A percentile compares a stretch with the other conserved stretches of the same genome.
Conservation (phyloP, 805 yeast species). For the Lipomyces starkeyi region DNA sequence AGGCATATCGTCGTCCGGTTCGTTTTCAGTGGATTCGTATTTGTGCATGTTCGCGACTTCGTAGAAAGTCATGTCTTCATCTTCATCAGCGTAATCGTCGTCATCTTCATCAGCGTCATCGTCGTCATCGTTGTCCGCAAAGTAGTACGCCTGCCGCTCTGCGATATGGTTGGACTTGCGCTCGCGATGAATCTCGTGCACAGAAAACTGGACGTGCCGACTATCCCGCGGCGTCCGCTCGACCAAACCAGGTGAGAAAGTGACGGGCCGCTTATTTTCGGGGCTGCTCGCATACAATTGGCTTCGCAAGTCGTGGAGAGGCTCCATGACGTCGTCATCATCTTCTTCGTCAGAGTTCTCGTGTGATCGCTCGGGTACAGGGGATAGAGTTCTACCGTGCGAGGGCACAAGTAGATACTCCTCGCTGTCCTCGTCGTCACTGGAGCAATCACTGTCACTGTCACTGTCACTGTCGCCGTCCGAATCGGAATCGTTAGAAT, state of each 20-base stretch:
- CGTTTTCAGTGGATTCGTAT: conserved; percentile 1
- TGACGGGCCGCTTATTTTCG: not conserved
- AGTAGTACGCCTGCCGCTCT: not conserved
- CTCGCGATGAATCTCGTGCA: conserved; percentile 5
- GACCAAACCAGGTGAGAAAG: not conserved
- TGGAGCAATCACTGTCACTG: conserved; percentile 7
- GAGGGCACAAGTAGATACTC: conserved; percentile 28
- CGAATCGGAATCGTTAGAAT: conserved; percentile 40
- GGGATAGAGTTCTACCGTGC: conserved; percentile 45
- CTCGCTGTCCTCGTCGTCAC: conserved; percentile 42
- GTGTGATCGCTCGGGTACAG: conserved; percentile 42
- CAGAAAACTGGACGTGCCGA: not conserved
- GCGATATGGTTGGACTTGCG: not conserved
- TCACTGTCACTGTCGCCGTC: conserved; percentile 49
- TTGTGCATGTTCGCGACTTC: conserved; percentile 23
- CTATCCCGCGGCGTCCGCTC: conserved; percentile 4
- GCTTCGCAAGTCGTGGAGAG: conserved; percentile 15
- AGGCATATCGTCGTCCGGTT: conserved; percentile 19
- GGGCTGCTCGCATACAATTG: conserved; percentile 1
- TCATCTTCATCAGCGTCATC: conserved; percentile 11
- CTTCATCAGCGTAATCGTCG: conserved; percentile 8
- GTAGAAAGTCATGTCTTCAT: conserved; percentile 8
- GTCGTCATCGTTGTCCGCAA: conserved; percentile 2
- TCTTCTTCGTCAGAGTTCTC: conserved; percentile 40
- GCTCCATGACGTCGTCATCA: conserved; percentile 17